Base-by-base conservation (phyloP, 306 rosid genomes). In the Comarum palustre region DNA sequence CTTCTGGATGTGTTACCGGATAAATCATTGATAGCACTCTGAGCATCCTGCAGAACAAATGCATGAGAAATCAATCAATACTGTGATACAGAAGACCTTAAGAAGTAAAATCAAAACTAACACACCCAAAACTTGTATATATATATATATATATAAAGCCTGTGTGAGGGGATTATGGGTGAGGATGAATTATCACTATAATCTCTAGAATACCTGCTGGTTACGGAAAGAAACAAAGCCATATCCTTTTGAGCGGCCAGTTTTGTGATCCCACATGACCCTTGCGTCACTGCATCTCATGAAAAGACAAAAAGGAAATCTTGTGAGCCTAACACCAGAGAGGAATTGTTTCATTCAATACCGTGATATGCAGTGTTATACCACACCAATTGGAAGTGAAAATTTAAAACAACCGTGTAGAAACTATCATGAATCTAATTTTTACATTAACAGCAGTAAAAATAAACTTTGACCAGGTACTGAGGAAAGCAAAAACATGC, bases 181-280 rank as follows among this genome's bases (percentile, higher is more conserved):
- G 38, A 57, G 64, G 68, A 46, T 39, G 20, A 15, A 77, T 71
- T 64, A 69, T 60, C 48, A 70, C 57, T 54, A 52, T 69, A 64
- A 58, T 69, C 31, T 52, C 69, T 31, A 75, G 42, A 36, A 29
- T 81, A 83, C 97, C 92, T 87, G 96, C 83, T 89, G 96, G 69
- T 80, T 87, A 54, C 91, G 83, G 73, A 91, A 91, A 74, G 97
- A 86, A 65, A 91, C 97, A 83, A 91, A 91, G 4, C 97, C 97
- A 86, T 75, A 91, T 52, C 97, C 97, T 82, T 90, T 89, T 27
- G 97, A 91, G 22, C 96, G 89, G 63, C 97, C 92, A 51, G 92
- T 89, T 82, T 89, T 89, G 79, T 87, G 96, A 80, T 91, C 97
- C 97, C 97, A 91, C 97, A 91, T 91, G 73, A 91, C 97, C 87